A percentile compares a stretch with the other conserved stretches of the same genome.
Evolutionary conservation across 78 protist genomes (phyloP).

Genomic region (Dictyostelium intermedium): DNA sequence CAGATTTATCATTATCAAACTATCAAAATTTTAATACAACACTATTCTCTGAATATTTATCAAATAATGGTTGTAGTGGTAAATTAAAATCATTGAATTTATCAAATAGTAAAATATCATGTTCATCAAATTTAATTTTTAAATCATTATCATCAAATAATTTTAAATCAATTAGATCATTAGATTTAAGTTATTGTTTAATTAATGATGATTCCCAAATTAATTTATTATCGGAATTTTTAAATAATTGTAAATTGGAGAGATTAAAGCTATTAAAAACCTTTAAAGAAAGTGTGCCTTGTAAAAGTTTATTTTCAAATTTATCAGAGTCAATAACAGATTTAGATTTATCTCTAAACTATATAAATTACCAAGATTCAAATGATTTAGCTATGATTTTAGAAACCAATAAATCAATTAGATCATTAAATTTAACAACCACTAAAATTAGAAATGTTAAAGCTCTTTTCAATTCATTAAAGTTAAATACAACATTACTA

Average conservation of each 20-base stretch:
- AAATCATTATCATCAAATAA: background rate
- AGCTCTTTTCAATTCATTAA: background rate
- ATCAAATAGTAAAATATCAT: background rate
- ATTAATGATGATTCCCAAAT: background rate
- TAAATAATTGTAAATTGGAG: background rate
- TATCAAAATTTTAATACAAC: background rate
- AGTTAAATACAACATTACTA: background rate
- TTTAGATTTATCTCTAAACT: background rate
- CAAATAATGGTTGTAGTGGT: background rate
- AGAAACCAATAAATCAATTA: background rate
- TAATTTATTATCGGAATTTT: background rate
- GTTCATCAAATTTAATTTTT: background rate
- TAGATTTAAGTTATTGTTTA: background rate
- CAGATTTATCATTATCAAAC: background rate
- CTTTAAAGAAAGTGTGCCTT: background rate
- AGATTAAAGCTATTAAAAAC: background rate
- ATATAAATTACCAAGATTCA: background rate
- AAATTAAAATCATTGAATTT: background rate
- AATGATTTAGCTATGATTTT: background rate
- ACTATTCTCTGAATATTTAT: background rate
- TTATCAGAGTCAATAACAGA: background rate
- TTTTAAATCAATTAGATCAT: background rate
- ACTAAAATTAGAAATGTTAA: background rate
- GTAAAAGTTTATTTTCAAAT: background rate
- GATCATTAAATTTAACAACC: background rate